These are phyloP conservation scores for Coniochaeta prunicola DNA, from an alignment of 2,329 filamentous ascomycete species.

Conservation along the genomic window DNA sequence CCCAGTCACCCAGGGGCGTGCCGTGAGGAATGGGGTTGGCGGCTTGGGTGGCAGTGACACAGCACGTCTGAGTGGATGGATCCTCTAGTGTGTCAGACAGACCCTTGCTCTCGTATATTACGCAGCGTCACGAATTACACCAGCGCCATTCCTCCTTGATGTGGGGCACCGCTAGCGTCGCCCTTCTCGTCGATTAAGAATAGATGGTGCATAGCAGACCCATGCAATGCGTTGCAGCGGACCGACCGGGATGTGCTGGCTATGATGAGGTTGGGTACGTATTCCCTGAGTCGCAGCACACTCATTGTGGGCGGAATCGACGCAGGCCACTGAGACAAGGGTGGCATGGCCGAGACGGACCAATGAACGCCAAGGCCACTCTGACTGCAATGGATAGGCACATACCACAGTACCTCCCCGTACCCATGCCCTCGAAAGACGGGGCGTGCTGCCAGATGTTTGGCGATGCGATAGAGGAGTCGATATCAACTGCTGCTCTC, in stretches of 20 bases:
- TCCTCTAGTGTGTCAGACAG: constrained; percentile 42
- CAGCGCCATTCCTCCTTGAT: constrained; percentile 21
- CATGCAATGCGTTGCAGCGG: constrained; percentile 10
- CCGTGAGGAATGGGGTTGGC: constrained; percentile 9
- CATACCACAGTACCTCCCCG: neutral
- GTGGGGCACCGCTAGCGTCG: constrained; percentile 17
- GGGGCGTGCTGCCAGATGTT: constrained; percentile 5
- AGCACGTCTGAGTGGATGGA: constrained; percentile 12
- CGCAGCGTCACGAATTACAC: constrained; percentile 35
- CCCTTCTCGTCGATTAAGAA: constrained; percentile 28
- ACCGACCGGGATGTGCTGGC: constrained; percentile 17
- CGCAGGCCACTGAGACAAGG: constrained; percentile 2
- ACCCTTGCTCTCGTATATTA: constrained; percentile 42
- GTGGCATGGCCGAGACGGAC: constrained; percentile 3
- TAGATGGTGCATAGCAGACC: constrained; percentile 31
- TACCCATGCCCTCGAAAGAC: neutral
- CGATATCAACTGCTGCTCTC: constrained; percentile 18
- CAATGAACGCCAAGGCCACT: neutral
- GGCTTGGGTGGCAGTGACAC: constrained; percentile 15
- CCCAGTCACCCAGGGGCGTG: constrained; percentile 4
- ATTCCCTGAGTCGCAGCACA: constrained; percentile 5
- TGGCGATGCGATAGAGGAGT: constrained; percentile 8
- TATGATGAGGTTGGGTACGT: constrained; percentile 10
- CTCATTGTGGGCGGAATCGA: neutral
- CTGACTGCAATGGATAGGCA: neutral